Conservation (phyloP, 2,329 filamentous ascomycete species). For the Fusarium anguioides region DNA sequence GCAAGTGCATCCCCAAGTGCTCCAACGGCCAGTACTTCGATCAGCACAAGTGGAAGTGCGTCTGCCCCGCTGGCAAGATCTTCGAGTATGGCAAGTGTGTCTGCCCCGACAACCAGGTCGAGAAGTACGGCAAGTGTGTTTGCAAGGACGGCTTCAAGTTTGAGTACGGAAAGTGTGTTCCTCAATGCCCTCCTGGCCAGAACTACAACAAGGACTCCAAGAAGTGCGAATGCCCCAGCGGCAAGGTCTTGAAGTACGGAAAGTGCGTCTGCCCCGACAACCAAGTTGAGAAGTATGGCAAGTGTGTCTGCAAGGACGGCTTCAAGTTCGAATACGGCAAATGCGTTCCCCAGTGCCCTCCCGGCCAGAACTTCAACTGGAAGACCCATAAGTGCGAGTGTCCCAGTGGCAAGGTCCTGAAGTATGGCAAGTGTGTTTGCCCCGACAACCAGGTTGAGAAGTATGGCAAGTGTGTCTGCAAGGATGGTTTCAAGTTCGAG, state of each 20-base stretch:
- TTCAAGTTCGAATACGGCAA: slow-evolving; percentile 19
- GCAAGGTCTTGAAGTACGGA: slow-evolving; percentile 19
- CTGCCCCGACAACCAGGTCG: background rate
- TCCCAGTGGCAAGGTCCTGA: slow-evolving; percentile 3
- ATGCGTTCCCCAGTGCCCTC: slow-evolving; percentile 14
- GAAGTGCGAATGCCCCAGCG: slow-evolving; percentile 30
- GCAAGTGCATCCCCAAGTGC: slow-evolving; percentile 20
- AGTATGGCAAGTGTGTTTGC: slow-evolving; percentile 24
- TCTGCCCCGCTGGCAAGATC: slow-evolving; percentile 11
- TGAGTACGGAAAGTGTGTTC: slow-evolving; percentile 18
- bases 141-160: background rate
- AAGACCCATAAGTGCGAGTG: slow-evolving; percentile 17
- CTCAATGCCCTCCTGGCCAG: slow-evolving; percentile 7
- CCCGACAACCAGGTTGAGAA: slow-evolving; percentile 11
- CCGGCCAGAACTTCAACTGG: background rate
- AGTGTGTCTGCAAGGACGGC: slow-evolving; percentile 13
- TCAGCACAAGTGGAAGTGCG: slow-evolving; percentile 3
- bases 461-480: slow-evolving; percentile 9
- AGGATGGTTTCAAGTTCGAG: slow-evolving; percentile 9
- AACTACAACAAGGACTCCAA: background rate
- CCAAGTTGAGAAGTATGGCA: background rate
- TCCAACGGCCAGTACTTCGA: background rate
- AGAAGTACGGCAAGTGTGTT: background rate
- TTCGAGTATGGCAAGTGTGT: slow-evolving; percentile 5
- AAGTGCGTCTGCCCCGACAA: slow-evolving; percentile 21